A percentile compares a stretch with the other conserved stretches of the same genome.
Conservation (phyloP, 352 stramenopile genomes). For the Pythium aphanidermatum region DNA sequence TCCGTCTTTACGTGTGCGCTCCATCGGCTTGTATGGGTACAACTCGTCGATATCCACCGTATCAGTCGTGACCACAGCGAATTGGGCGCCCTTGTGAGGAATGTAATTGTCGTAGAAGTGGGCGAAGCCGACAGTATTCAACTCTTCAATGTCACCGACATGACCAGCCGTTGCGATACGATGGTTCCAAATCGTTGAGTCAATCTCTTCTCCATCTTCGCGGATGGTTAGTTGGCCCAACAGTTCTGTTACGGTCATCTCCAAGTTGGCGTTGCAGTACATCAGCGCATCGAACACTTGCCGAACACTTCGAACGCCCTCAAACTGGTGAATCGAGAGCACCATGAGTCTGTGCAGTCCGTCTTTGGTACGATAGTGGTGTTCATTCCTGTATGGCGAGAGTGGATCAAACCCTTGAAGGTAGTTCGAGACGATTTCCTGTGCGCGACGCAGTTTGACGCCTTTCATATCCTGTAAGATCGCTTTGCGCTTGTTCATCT, state of each 20-base stretch:
- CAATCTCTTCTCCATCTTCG: slow-evolving; percentile 38
- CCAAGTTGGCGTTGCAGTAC: slow-evolving; percentile 43
- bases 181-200: slow-evolving; percentile 29
- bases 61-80: slow-evolving; percentile 29
- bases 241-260: slow-evolving; percentile 49
- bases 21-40: slow-evolving; percentile 30
- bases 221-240: slow-evolving; percentile 41
- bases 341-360: slow-evolving; percentile 1
- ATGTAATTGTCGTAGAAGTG: slow-evolving; percentile 26
- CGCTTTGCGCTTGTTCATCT: neutral
- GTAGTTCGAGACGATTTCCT: slow-evolving; percentile 1
- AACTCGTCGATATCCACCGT: slow-evolving; percentile 42
- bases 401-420: neutral
- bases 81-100: slow-evolving; percentile 12
- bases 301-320: slow-evolving; percentile 30
- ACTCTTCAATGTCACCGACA: slow-evolving; percentile 11
- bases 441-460: neutral
- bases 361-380: neutral
- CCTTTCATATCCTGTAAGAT: neutral
- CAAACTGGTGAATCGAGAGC: slow-evolving; percentile 28
- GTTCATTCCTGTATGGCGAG: neutral
- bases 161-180: slow-evolving; percentile 32
- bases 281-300: slow-evolving; percentile 47
- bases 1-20: no score
- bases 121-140: slow-evolving; percentile 15